Evolutionary conservation across 2,329 filamentous ascomycete genomes (phyloP), one percentile per base, ranked within the genome.

Genomic region (Apiospora pterosperma): DNA sequence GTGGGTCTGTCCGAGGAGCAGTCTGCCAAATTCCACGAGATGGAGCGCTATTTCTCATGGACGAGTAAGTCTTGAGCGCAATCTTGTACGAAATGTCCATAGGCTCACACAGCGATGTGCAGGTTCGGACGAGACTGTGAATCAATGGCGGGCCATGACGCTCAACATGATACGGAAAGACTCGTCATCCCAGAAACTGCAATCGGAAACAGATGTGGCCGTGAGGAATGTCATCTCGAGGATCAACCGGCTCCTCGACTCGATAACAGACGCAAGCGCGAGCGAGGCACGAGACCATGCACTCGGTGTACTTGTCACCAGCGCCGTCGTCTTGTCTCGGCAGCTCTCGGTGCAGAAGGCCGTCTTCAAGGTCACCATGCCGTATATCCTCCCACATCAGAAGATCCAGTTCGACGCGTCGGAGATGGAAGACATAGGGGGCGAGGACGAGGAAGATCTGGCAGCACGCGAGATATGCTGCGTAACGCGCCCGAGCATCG

Each of bases 111-210:
- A 23, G 19, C 2, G 65, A 67, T 58, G 63, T 64, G 72, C 74
- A 77, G 80, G 78, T 60, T 80, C 84, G 5, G 77, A 79, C 58
- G 83, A 86, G 67, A 79, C 83, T 36, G 81, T 88, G 67, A 90
- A 90, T 72, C 85, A 88, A 71, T 91, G 88, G 88, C 86, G 89
- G 42, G 86, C 88, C 6, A 80, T 82, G n/a, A 91, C 88, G 1
- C 80, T 90, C 44, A 81, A 85, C 31, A 80, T 88, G 52, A 75
- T 91, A 61, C 82, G 82, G 63, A 85, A 85, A 69, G 85, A 86
- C 66, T 79, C 83, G 6, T 74, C 77, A 19, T 71, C 78, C 38
- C 81, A 78, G 64, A 12, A 8, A 4, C 78, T 88, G 38, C 77
- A 81, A 61, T 70, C 75, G 16, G 78, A 83, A 69, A 87, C 85